A percentile compares a stretch with the other conserved stretches of the same genome.
Conservation (phyloP, 208 protist genomes). For the Angomonas deanei region DNA sequence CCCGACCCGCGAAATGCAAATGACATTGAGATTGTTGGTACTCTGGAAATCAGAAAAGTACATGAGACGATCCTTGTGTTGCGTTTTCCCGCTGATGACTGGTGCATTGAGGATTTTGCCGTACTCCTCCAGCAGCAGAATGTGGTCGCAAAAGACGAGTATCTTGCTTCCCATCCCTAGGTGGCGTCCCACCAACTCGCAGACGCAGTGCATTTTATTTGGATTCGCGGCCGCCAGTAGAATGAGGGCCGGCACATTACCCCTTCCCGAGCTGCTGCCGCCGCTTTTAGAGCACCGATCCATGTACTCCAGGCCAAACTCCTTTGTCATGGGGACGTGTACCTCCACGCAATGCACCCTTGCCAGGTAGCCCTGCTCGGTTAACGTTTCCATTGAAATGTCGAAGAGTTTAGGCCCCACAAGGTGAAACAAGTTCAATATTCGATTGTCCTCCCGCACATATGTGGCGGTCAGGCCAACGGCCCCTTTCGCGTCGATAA, state of each 20-base stretch:
- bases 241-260: slow-evolving; percentile 51
- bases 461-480: slow-evolving; percentile 97
- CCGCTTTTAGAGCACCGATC: slow-evolving; percentile 75
- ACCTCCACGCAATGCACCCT: slow-evolving; percentile 98
- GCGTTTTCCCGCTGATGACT: slow-evolving; percentile 94
- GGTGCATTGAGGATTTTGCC: slow-evolving; percentile 77
- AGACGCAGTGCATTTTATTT: slow-evolving; percentile 86
- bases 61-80: slow-evolving; percentile 88
- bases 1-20: slow-evolving; percentile 97
- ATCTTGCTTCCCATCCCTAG: slow-evolving; percentile 93
- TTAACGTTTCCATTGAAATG: slow-evolving; percentile 98
- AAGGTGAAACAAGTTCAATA: slow-evolving; percentile 97
- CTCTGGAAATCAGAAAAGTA: slow-evolving; percentile 93
- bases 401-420: slow-evolving; percentile 99
- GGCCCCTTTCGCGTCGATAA: slow-evolving; percentile 94
- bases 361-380: slow-evolving; percentile 93
- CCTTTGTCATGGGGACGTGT: slow-evolving; percentile 95
- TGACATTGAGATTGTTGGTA: slow-evolving; percentile 84
- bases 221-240: slow-evolving; percentile 84
- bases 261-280: slow-evolving; percentile 51
- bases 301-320: slow-evolving; percentile 92
- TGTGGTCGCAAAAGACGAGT: slow-evolving; percentile 98
- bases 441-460: slow-evolving; percentile 97
- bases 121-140: slow-evolving; percentile 95
- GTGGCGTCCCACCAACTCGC: slow-evolving; percentile 94